Evolutionary conservation across 2,329 filamentous ascomycete genomes (phyloP).

Genomic region (Herpomyces periplanetae): DNA sequence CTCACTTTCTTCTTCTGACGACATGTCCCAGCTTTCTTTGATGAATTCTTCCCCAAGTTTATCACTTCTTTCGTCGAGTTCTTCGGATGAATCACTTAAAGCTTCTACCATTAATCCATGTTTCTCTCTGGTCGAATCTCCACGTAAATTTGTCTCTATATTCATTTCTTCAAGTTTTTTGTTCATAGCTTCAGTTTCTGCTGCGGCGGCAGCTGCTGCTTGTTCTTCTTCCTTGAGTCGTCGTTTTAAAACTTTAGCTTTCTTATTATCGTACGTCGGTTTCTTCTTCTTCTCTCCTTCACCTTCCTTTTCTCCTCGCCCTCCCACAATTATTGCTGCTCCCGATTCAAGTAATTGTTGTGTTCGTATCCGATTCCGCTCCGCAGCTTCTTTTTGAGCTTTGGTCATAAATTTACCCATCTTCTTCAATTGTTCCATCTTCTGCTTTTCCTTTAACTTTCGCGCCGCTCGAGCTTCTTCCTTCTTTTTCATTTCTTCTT

Average conservation of each 20-base stretch:
- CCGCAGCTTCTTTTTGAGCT: constrained; percentile 45
- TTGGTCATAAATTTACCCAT: constrained; percentile 58
- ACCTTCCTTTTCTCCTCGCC: constrained; percentile 18
- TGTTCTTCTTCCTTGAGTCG: constrained; percentile 14
- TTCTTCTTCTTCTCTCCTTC: constrained; percentile 32
- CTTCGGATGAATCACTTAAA: constrained; percentile 21
- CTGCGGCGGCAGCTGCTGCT: constrained; percentile 7
- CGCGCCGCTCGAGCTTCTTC: constrained; percentile 35
- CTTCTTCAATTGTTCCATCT: constrained; percentile 49
- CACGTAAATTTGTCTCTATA: constrained; percentile 13
- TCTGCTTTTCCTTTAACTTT: constrained; percentile 58
- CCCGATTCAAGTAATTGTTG: constrained; percentile 52
- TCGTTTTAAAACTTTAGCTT: constrained; percentile 30
- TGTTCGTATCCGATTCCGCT: constrained; percentile 32
- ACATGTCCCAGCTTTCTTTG: constrained; percentile 84
- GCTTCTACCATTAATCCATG: no score
- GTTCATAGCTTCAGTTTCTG: constrained; percentile 20
- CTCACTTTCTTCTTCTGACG: constrained; percentile 25
- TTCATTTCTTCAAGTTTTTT: constrained; percentile 21
- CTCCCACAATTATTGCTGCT: constrained; percentile 17
- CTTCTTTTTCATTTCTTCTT: constrained; percentile 24
- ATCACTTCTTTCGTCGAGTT: constrained; percentile 43
- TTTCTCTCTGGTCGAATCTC: no score
- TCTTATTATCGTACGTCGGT: constrained; percentile 26
- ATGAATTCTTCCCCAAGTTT: constrained; percentile 33